Evolutionary conservation across 1,284 basidiomycete species (phyloP).

Genomic region (Ustilago lituana): DNA sequence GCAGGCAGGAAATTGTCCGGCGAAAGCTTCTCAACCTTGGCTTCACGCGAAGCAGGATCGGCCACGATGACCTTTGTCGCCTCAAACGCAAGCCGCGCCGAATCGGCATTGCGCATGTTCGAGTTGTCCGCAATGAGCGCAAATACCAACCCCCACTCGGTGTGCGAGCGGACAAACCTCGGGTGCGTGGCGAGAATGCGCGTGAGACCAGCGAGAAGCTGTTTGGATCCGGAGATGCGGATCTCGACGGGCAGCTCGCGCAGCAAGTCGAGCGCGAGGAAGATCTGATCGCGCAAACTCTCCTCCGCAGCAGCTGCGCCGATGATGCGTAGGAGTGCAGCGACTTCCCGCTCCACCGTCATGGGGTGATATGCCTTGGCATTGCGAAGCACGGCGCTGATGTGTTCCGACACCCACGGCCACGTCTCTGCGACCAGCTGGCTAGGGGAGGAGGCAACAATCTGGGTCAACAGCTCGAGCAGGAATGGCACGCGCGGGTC

Average conservation of each 20-base stretch:
- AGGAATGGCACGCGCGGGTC: slow-evolving; percentile 94
- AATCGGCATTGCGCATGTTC: slow-evolving; percentile 86
- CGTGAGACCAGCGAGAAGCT: slow-evolving; percentile 84
- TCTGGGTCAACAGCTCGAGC: slow-evolving; percentile 90
- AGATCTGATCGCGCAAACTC: slow-evolving; percentile 84
- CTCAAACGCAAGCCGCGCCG: slow-evolving; percentile 83
- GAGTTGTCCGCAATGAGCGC: slow-evolving; percentile 79
- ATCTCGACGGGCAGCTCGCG: slow-evolving; percentile 80
- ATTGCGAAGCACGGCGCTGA: slow-evolving; percentile 80
- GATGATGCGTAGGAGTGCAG: slow-evolving; percentile 68
- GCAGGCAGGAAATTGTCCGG: slow-evolving; percentile 84
- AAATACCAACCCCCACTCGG: slow-evolving; percentile 94
- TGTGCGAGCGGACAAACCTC: slow-evolving; percentile 70
- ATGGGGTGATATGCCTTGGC: slow-evolving; percentile 85
- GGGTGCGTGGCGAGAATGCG: slow-evolving; percentile 80
- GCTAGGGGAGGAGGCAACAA: slow-evolving; percentile 74
- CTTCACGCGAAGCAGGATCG: slow-evolving; percentile 72
- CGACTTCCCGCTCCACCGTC: slow-evolving; percentile 93
- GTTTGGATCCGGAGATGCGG: slow-evolving; percentile 86
- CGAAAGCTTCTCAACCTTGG: too few relatives aligned
- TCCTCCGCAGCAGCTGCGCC: slow-evolving; percentile 24
- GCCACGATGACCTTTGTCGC: slow-evolving; percentile 25
- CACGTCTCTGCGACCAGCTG: slow-evolving; percentile 85
- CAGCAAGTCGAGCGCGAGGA: slow-evolving; percentile 88
- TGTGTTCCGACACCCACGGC: slow-evolving; percentile 90